phyloP scores from a whole-genome alignment of 805 yeast species.

The Metschnikowia baotianmanensis region DNA sequence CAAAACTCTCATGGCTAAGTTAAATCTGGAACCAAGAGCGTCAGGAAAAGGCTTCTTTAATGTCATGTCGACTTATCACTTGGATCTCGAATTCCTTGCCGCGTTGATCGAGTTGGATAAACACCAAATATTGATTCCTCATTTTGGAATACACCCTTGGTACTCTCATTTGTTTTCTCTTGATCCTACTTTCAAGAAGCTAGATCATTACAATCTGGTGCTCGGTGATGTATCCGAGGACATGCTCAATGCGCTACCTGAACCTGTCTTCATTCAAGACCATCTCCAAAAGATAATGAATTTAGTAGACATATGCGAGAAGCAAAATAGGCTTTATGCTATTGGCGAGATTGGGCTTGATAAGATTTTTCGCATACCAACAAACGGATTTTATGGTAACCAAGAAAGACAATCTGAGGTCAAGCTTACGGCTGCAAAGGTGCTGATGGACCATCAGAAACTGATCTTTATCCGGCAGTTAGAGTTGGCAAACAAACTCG shows the following conservation, averaged over 20 bases:
- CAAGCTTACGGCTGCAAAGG: conserved; percentile 48
- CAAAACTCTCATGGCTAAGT: conserved; percentile 4
- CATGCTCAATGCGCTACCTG: conserved; percentile 53
- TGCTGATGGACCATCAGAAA: conserved; percentile 64
- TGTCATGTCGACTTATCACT: conserved; percentile 40
- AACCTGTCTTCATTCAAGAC: conserved; percentile 47
- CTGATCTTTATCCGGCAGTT: conserved; percentile 50
- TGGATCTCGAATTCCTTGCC: conserved; percentile 31
- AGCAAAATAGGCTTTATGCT: conserved; percentile 26
- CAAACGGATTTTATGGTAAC: conserved; percentile 52
- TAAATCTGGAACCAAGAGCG: conserved; percentile 5
- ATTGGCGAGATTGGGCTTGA: conserved; percentile 95
- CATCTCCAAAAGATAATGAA: conserved; percentile 33
- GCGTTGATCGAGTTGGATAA: conserved; percentile 15
- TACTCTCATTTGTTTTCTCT: conserved; percentile 61
- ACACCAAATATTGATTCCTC: conserved; percentile 34
- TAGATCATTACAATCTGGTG: conserved; percentile 55
- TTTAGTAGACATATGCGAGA: conserved; percentile 18
- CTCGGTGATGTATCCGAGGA: conserved; percentile 42
- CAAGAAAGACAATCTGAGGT: conserved; percentile 13
- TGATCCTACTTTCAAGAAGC: conserved; percentile 29
- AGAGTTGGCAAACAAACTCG: conserved; percentile 47
- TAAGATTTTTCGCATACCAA: conserved; percentile 66
- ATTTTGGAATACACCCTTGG: conserved; percentile 92
- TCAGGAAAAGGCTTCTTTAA: conserved; percentile 19